phyloP scores from a whole-genome alignment of 2,329 filamentous ascomycete genomes.

The Sarocladiaceae sp. region DNA sequence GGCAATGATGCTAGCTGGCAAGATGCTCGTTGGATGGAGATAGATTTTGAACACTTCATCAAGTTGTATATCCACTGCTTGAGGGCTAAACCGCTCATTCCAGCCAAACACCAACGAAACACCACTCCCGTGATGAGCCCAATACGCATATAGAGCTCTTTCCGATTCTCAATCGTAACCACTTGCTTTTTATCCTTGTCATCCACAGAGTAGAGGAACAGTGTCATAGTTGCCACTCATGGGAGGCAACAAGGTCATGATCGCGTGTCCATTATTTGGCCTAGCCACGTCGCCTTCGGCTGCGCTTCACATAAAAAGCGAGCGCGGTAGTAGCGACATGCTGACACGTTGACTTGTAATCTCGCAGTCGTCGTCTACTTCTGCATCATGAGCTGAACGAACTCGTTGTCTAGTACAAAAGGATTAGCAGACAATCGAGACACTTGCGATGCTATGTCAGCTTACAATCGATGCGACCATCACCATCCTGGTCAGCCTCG shows the following conservation, averaged over 20 bases:
- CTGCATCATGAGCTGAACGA: conserved; percentile 95
- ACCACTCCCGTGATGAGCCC: background rate
- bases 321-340: background rate
- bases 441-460: too few species aligned
- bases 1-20: background rate
- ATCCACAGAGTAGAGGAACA: background rate
- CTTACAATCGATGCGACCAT: conserved; percentile 84
- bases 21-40: background rate
- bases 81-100: background rate
- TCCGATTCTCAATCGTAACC: background rate
- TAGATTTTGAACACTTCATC: conserved; percentile 4
- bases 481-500: conserved; percentile 84
- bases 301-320: background rate
- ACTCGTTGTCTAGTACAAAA: conserved; percentile 75
- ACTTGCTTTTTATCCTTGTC: background rate
- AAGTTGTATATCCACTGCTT: conserved; percentile 7
- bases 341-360: background rate
- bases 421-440: conserved; percentile 11
- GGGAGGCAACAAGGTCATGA: conserved; percentile 3
- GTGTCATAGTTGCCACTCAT: conserved; percentile 3
- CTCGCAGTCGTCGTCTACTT: conserved; percentile 52
- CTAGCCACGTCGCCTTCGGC: background rate
- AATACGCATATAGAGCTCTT: background rate
- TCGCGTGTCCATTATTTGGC: background rate
- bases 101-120: background rate